These are phyloP conservation scores for Saccharomycopsis malanga DNA, from an alignment of 805 yeast species.

Conservation along the genomic window DNA sequence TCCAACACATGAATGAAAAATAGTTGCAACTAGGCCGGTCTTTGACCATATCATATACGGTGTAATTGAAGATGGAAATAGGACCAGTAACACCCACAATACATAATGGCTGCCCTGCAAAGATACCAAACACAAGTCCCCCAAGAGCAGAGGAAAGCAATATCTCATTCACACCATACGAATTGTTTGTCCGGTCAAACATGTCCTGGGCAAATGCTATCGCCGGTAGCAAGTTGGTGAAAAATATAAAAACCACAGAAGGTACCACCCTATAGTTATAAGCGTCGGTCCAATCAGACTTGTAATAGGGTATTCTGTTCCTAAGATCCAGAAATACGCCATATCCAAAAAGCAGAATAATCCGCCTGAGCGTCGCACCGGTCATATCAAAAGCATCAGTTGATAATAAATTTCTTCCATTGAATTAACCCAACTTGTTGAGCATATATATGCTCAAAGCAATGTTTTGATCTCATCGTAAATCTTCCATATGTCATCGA, in stretches of 20 bases:
- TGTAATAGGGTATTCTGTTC: constrained; percentile 49
- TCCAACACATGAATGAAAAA: constrained; percentile 95
- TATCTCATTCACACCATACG: constrained; percentile 90
- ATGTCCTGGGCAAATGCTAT: constrained; percentile 94
- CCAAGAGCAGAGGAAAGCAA: constrained; percentile 78
- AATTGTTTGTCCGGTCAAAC: constrained; percentile 83
- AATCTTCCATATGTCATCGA: too few species aligned
- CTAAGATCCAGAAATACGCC: constrained; percentile 17
- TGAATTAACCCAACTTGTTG: too few species aligned
- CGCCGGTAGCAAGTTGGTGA: constrained; percentile 88
- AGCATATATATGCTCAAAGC: too few species aligned
- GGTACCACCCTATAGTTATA: constrained; percentile 84
- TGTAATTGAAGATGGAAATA: constrained; percentile 82
- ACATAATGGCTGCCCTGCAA: constrained; percentile 87
- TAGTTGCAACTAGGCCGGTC: constrained; percentile 39
- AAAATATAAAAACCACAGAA: constrained; percentile 71
- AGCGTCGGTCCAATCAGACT: constrained; percentile 75
- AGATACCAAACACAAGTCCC: constrained; percentile 79
- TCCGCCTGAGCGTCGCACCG: too few species aligned
- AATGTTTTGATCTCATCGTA: too few species aligned
- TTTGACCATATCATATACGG: constrained; percentile 43
- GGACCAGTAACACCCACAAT: constrained; percentile 98
- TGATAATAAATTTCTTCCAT: too few species aligned
- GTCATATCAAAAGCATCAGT: too few species aligned
- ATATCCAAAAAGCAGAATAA: constrained; percentile 12